Percentiles rank a stretch among this genome's conserved stretches.
phyloP scores from a whole-genome alignment of 2,329 filamentous ascomycete genomes.

The Tolypocladium guangdongense region DNA sequence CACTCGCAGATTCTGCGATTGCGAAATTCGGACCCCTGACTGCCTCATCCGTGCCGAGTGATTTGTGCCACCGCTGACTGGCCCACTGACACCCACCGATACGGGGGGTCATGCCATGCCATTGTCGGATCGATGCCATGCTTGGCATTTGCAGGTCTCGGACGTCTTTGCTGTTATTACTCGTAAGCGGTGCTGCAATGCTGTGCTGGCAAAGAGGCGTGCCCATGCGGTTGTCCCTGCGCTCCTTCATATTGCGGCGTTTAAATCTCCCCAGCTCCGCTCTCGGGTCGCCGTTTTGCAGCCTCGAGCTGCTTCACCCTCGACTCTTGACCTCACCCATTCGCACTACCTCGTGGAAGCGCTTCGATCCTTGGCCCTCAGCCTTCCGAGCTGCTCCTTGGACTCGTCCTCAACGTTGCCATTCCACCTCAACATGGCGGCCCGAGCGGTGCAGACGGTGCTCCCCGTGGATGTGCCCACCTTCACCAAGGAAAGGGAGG shows the following conservation, averaged over 20 bases:
- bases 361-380: background rate
- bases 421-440: constrained; percentile 14
- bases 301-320: background rate
- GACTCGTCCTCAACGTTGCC: background rate
- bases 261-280: background rate
- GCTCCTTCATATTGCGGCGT: background rate
- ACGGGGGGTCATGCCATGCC: constrained; percentile 1
- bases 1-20: constrained; percentile 5
- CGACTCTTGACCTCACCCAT: background rate
- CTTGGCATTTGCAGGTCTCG: background rate
- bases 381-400: background rate
- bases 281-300: background rate
- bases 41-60: constrained; percentile 4
- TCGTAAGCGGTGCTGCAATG: background rate
- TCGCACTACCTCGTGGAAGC: background rate
- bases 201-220: background rate
- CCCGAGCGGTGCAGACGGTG: constrained; percentile 12
- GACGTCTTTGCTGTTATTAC: background rate
- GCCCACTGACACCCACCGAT: constrained; percentile 1
- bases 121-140: constrained; percentile 1
- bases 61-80: constrained; percentile 2
- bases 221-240: background rate
- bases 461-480: constrained; percentile 11
- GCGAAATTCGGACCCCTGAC: constrained; percentile 8
- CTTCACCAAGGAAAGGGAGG: constrained; percentile 13